Percentiles rank a stretch among this genome's conserved stretches.
phyloP scores from a whole-genome alignment of 148 eudicot species.

The Vaccinium corymbosum region DNA sequence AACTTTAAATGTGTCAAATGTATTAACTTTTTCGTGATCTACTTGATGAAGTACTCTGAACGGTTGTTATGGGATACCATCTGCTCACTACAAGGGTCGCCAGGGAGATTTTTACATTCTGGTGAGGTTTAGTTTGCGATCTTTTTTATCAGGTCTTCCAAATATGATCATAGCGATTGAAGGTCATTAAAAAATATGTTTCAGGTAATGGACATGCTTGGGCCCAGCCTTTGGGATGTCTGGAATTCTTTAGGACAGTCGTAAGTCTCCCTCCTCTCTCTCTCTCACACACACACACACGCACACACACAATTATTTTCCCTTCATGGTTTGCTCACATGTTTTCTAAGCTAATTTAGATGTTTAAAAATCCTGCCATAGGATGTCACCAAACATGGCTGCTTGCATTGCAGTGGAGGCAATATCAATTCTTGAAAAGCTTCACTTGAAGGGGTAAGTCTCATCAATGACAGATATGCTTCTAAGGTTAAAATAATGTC shows the following conservation, averaged over 20 bases:
- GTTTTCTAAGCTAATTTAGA: background rate
- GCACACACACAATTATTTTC: background rate
- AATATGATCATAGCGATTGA: background rate
- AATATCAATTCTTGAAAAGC: constrained; percentile 88
- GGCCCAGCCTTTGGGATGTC: constrained; percentile 96
- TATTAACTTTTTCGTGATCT: constrained; percentile 14
- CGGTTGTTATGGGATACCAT: constrained; percentile 89
- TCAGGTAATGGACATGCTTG: constrained; percentile 97
- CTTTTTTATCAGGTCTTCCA: background rate
- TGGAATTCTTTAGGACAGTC: constrained; percentile 95
- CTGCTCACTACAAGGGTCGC: constrained; percentile 86
- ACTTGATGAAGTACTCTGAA: constrained; percentile 53
- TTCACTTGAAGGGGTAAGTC: constrained; percentile 75
- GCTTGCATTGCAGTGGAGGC: constrained; percentile 98
- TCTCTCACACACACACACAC: background rate
- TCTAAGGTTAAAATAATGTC: background rate
- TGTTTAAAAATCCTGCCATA: constrained; percentile 30
- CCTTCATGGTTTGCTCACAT: background rate
- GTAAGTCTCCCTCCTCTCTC: constrained; percentile 39
- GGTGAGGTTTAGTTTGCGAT: constrained; percentile 37
- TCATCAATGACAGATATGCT: constrained; percentile 5
- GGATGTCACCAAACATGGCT: constrained; percentile 90
- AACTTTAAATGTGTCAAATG: background rate
- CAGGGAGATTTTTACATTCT: constrained; percentile 90
- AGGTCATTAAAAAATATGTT: background rate